These are phyloP conservation scores for Rubia occidens DNA, from an alignment of 305 asterid species.

Conservation along the genomic window DNA sequence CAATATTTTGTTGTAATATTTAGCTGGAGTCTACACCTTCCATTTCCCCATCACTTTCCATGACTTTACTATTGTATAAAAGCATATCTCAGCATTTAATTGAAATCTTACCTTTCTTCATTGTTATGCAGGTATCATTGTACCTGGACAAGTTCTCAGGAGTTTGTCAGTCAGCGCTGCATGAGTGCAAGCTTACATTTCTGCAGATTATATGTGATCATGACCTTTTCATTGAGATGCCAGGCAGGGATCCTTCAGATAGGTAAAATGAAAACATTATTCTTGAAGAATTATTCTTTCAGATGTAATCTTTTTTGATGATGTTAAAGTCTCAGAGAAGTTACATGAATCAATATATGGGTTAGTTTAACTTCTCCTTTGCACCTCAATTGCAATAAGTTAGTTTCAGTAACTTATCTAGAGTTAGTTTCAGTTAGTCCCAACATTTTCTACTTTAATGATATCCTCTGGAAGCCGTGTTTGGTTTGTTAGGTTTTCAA, in stretches of 20 bases:
- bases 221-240: slow-evolving; percentile 99
- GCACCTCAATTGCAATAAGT: background rate
- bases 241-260: slow-evolving; percentile 99
- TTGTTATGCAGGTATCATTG: slow-evolving; percentile 71
- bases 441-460: background rate
- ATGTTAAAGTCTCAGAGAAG: background rate
- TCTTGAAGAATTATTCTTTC: background rate
- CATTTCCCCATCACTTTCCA: background rate
- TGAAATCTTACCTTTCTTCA: slow-evolving; percentile 9
- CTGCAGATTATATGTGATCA: slow-evolving; percentile 94
- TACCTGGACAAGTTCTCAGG: slow-evolving; percentile 98
- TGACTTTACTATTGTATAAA: background rate
- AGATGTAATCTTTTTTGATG: background rate
- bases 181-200: slow-evolving; percentile 96
- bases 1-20: background rate
- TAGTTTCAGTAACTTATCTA: background rate
- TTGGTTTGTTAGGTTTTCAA: too few relatives aligned
- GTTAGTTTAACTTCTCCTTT: background rate
- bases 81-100: slow-evolving; percentile 10
- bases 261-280: slow-evolving; percentile 41
- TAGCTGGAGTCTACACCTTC: background rate
- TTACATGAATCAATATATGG: background rate
- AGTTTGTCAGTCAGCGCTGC: slow-evolving; percentile 85
- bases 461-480: background rate
- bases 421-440: background rate